Conservation (phyloP, 1,284 basidiomycete species). For the Chondrostereum purpureum region DNA sequence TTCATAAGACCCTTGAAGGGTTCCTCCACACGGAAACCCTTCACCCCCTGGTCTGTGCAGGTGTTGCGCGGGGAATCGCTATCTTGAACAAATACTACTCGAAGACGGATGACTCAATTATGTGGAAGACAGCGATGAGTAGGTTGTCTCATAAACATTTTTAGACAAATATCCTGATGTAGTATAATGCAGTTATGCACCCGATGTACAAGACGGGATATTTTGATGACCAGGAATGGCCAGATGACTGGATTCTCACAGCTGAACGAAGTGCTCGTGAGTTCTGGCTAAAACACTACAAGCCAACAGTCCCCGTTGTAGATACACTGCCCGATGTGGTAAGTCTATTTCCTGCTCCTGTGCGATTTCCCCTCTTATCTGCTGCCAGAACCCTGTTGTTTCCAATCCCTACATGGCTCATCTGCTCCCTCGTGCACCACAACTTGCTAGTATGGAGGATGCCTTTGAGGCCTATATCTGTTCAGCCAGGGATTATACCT, state of each 20-base stretch:
- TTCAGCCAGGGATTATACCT: not conserved
- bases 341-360: not conserved
- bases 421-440: not conserved
- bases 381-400: not conserved
- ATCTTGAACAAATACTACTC: conserved; percentile 18
- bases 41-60: conserved; percentile 4
- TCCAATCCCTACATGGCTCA: not conserved
- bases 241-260: conserved; percentile 9
- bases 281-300: conserved; percentile 9
- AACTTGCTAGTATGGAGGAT: no score
- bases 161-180: not conserved
- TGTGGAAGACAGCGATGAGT: conserved; percentile 16
- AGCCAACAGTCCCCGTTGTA: not conserved
- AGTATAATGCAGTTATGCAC: conserved; percentile 9
- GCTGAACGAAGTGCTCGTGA: conserved; percentile 5
- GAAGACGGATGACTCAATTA: conserved; percentile 15
- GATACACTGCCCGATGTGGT: not conserved
- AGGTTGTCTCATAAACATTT: conserved; percentile 3
- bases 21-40: not conserved
- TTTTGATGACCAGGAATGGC: conserved; percentile 11
- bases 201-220: conserved; percentile 9
- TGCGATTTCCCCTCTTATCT: not conserved
- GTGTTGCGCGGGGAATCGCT: conserved; percentile 7
- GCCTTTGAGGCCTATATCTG: not conserved
- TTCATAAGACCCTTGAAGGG: conserved; percentile 8